Evolutionary conservation across 495 filamentous ascomycete species (phyloP).

Genomic region (Lepidopterella palustris): DNA sequence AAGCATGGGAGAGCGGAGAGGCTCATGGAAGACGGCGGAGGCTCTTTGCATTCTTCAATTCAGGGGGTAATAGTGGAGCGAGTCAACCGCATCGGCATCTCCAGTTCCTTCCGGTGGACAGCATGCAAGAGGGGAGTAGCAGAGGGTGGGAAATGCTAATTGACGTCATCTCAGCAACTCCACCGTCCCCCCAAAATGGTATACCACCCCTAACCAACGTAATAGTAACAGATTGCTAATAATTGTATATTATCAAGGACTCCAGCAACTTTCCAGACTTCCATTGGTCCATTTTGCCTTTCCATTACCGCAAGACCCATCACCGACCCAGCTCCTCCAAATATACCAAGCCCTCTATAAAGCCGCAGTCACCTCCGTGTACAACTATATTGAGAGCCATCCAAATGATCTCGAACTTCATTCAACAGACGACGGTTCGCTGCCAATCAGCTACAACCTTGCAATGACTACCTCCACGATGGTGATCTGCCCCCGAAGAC

Average conservation of each 20-base stretch:
- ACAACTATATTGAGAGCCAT: conserved; percentile 22
- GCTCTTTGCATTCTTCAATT: conserved; percentile 81
- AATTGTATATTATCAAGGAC: too few species aligned
- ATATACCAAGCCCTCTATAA: conserved; percentile 52
- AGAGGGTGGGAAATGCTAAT: conserved; percentile 51
- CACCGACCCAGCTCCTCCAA: conserved; percentile 38
- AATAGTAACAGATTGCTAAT: too few species aligned
- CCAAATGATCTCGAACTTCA: conserved; percentile 20
- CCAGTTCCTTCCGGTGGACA: conserved; percentile 65
- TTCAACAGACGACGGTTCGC: conserved; percentile 38
- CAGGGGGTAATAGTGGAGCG: conserved; percentile 67
- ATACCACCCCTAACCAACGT: too few species aligned
- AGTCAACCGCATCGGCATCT: conserved; percentile 75
- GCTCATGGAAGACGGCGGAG: conserved; percentile 16
- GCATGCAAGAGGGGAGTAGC: conserved; percentile 47
- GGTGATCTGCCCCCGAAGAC: conserved; percentile 59
- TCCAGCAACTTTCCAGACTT: conserved; percentile 35
- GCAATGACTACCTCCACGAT: conserved; percentile 64
- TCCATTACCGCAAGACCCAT: conserved; percentile 39
- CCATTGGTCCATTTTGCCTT: conserved; percentile 50
- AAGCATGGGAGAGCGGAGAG: conserved; percentile 47
- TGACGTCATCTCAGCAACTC: conserved; percentile 11
- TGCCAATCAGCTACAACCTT: conserved; percentile 69
- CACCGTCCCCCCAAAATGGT: background rate
- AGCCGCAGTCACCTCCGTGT: conserved; percentile 41